A percentile compares a stretch with the other conserved stretches of the same genome.
phyloP scores from a whole-genome alignment of 225 moss, liverwort and hornwort species.

The Ulota crispa region DNA sequence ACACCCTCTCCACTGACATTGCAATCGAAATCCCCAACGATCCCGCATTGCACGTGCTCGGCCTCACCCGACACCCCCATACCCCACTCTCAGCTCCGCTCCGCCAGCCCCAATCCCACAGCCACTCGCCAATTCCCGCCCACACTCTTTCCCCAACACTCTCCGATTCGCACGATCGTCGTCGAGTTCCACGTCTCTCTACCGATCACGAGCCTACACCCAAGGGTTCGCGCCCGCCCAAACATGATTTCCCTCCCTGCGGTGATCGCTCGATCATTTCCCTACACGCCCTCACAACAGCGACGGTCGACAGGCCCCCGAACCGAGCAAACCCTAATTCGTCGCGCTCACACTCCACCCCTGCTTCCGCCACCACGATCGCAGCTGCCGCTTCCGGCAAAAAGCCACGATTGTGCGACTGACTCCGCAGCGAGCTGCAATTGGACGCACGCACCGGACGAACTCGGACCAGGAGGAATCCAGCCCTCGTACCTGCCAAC shows the following conservation, averaged over 20 bases:
- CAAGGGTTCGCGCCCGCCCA: background rate
- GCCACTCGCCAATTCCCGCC: background rate
- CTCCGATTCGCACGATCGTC: background rate
- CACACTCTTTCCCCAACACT: background rate
- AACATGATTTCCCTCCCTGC: background rate
- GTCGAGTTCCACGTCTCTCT: background rate
- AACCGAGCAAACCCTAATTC: conserved; percentile 1
- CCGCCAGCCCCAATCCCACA: background rate
- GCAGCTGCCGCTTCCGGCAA: no score
- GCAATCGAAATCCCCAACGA: background rate
- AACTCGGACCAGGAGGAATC: background rate
- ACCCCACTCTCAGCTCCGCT: background rate
- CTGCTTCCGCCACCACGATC: background rate
- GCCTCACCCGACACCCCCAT: background rate
- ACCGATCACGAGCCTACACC: background rate
- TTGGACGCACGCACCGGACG: background rate
- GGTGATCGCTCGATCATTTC: background rate
- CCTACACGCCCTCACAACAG: background rate
- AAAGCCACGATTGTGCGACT: no score
- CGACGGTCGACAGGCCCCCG: background rate
- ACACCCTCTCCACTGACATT: background rate
- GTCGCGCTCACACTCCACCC: background rate
- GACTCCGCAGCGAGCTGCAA: background rate
- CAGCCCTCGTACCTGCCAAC: conserved; percentile 50
- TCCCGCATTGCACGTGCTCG: background rate